Evolutionary conservation across 1,284 basidiomycete species (phyloP), one percentile per base, ranked within the genome.

Genomic region (Moesziomyces aphidis): DNA sequence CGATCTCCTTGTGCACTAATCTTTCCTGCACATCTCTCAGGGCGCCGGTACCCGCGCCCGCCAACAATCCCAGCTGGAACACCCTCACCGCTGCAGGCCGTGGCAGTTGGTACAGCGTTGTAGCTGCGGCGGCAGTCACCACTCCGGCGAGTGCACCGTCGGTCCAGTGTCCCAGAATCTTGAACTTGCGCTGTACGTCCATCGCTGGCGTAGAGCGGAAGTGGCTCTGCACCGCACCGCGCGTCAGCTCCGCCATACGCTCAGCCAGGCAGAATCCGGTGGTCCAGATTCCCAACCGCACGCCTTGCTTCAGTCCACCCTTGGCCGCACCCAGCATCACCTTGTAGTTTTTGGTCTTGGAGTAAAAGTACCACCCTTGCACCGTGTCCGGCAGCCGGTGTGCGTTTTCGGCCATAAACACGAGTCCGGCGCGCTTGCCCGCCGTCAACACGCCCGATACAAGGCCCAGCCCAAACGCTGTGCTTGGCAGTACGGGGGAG

Each of bases 301-400:
- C 44, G 3, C 79, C 81, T 7, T 79, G 69, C n/a, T 61, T 65
- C 5, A 67, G 21, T 1, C 82, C 82, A 11, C 74, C 78, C 22
- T 72, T 72, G 6, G 73, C 62, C 1, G 77, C 82, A 6, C 77
- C 74, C 9, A 83, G 57, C 45, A 83, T 53, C 51, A 83, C 78
- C 49, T 70, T 73, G 68, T 83, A 83, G 60, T 83, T 82, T 43
- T 83, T 84, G 15, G 83, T 84, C 73, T 84, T 84, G 52, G 80
- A 80, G 70, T 84, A 84, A 53, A 84, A 84, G 67, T 82, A 84
- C 83, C 83, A 84, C 7, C 83, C 83, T 39, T 84, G 83, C 10
- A 83, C 82, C 15, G 83, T 84, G 42, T 77, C 74, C 3, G 83
- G 83, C 22, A 75, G 56, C 3, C 82, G 67, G 43, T 84, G 83